Evolutionary conservation across 768 basidiomycete species (phyloP).

Genomic region (Grammothele lineata): DNA sequence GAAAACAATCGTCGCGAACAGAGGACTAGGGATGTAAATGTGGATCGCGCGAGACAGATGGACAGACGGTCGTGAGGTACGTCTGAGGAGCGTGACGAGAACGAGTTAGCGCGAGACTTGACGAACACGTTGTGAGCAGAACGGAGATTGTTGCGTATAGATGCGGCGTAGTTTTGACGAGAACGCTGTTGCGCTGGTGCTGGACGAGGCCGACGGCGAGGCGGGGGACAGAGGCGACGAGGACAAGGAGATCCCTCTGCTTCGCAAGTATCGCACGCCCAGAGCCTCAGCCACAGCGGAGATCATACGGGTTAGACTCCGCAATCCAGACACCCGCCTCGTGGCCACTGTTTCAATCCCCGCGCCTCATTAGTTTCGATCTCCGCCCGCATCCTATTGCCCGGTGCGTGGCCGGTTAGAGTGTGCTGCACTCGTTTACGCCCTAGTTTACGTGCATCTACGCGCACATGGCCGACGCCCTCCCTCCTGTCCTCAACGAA

Average conservation of each 20-base stretch:
- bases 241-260: conserved; percentile 1
- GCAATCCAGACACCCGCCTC: background rate
- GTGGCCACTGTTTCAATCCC: background rate
- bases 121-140: background rate
- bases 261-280: conserved; percentile 2
- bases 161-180: background rate
- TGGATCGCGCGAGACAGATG: conserved; percentile 1
- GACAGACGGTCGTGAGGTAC: too few species aligned
- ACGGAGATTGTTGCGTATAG: background rate
- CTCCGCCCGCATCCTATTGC: background rate
- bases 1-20: background rate
- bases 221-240: conserved; percentile 10
- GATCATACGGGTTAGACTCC: background rate
- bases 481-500: background rate
- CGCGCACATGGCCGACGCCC: conserved; percentile 11
- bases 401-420: too few species aligned
- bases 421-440: too few species aligned
- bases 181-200: background rate
- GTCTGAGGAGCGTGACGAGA: too few species aligned
- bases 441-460: conserved; percentile 9
- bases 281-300: conserved; percentile 3
- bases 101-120: background rate
- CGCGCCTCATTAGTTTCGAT: background rate
- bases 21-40: background rate
- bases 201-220: background rate